Evolutionary conservation across 139 green algal species (phyloP), one percentile per base, ranked within the genome.

Genomic region (Chlamydomonas eustigma): DNA sequence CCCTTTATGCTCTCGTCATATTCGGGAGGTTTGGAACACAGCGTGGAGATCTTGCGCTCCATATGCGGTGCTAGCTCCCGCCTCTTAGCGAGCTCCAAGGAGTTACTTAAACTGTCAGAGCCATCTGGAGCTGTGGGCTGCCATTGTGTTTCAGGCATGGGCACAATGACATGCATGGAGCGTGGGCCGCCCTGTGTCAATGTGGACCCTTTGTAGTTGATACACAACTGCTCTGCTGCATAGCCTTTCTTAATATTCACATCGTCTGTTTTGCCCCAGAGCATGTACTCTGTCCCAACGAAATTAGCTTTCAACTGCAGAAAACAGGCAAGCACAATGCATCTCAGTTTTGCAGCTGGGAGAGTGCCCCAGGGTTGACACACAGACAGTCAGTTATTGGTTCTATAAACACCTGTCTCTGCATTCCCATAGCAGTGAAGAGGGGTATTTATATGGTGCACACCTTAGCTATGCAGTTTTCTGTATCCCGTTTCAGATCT

Each of bases 281-380:
- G 44, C 33, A 73, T 50, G 86, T 96, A 98, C 82, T 96, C 87
- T 3, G 94, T 97, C 44, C 93, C 92, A n/a, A 97, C 24, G 32
- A 97, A 95, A 84, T 97, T 97, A 74, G 85, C 68, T 39, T 85
- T 86, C 4, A 88, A 52, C 83, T 88, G 80, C 44, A 65, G 68
- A 3, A 77, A 31, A 24, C 50, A 72, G 52, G 12, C 4, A 28
- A 74, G 63, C 4, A 69, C 39, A n/a, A 58, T 58, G 44, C 44
- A 12, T 12, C 18, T 58, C 12, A 58, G 18, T 58, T 58, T 58
- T 58, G 44, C 44, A 28, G 18, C 44, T n/a, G n/a, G n/a, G n/a
- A n/a, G 44, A 58, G 44, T 58, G 18, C 12, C 44, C 12, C 12
- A 58, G 44, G 44, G 12, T 58, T 58, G 44, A 12, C 18, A 58